Evolutionary conservation across 2,329 filamentous ascomycete species (phyloP).

Genomic region (Alternaria triticimaculans): DNA sequence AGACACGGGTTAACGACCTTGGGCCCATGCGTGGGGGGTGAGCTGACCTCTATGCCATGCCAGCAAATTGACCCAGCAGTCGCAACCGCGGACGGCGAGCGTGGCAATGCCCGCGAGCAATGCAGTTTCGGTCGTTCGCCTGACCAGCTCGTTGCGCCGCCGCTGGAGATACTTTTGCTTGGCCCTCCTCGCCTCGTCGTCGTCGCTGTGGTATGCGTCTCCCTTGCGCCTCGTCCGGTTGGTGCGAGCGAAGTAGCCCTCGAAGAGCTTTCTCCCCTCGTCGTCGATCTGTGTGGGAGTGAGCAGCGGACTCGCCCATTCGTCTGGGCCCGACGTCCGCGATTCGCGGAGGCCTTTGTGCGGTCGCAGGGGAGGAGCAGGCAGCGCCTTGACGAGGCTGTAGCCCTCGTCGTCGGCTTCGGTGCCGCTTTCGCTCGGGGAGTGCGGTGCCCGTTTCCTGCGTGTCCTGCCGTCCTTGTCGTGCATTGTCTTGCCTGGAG

Average conservation of each 20-base stretch:
- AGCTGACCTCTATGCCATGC: conserved; percentile 51
- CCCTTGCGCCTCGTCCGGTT: conserved; percentile 23
- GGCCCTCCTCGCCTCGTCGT: conserved; percentile 47
- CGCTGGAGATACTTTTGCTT: conserved; percentile 77
- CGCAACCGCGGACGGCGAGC: conserved; percentile 52
- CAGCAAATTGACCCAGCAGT: conserved; percentile 41
- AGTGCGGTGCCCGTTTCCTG: conserved; percentile 38
- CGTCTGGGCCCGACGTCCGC: conserved; percentile 47
- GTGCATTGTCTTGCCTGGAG: conserved; percentile 27
- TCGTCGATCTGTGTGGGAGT: conserved; percentile 58
- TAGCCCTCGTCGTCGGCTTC: conserved; percentile 92
- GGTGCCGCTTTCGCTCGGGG: conserved; percentile 85
- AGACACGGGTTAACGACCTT: conserved; percentile 21
- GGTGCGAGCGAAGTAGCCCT: conserved; percentile 46
- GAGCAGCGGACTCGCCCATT: conserved; percentile 48
- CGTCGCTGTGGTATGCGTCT: conserved; percentile 33
- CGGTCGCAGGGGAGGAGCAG: conserved; percentile 73
- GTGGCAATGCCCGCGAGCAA: conserved; percentile 61
- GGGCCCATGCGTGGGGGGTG: background rate
- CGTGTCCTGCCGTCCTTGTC: conserved; percentile 37
- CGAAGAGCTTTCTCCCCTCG: conserved; percentile 49
- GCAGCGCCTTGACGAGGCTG: conserved; percentile 77
- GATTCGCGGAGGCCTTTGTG: conserved; percentile 78
- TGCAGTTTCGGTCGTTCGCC: conserved; percentile 62
- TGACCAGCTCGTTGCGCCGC: conserved; percentile 90